Base-by-base conservation (phyloP, 192 early-diverging fungal species). In the Phlyctochytrium planicorne region DNA sequence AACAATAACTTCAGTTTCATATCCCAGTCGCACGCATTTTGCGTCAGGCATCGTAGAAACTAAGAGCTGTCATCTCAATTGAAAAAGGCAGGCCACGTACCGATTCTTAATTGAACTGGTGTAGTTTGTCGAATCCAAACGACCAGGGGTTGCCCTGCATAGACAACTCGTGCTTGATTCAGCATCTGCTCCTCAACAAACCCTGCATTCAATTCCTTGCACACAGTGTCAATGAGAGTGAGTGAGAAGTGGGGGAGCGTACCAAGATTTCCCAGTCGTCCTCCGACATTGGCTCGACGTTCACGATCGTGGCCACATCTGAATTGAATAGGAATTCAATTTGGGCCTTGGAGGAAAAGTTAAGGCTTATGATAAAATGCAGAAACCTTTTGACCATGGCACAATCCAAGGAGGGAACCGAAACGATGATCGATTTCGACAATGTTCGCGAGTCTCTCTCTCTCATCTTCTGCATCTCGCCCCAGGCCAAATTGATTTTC, bases 211-310 rank as follows among this genome's bases (percentile, higher is more conserved):
- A 78, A 56, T 63, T 84, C 78, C 73, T 74, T 29, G 0, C 23
- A 25, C 1, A 14, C 34, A 65, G 23, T 27, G 59, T 4, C 65
- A 23, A 23, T 67, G 16, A 23, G 56, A 1, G 17, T n/a, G 0
- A 1, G 1, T 0, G 24, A 29, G 34, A 29, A 69, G 30, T 32
- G n/a, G 2, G 27, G 63, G 4, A 32, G 20, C 70, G 14, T 61
- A 75, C 74, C 32, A 84, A 30, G n/a, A 84, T 77, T 59, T 84
- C 78, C 82, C 82, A 84, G 62, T 84, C 82, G 50, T 84, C 82
- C 4, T 59, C 34, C 0, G 75, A 62, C 29, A 73, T 20, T 14
- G 82, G 82, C 47, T 75, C 82, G 2, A 84, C 82, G 30, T 76
- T 60, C 2, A 83, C 76, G 2, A 72, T 65, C 25, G 60, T 6